Evolutionary conservation across 176 grass and related monocot genomes (phyloP).

Genomic region (Juncus effusus): DNA sequence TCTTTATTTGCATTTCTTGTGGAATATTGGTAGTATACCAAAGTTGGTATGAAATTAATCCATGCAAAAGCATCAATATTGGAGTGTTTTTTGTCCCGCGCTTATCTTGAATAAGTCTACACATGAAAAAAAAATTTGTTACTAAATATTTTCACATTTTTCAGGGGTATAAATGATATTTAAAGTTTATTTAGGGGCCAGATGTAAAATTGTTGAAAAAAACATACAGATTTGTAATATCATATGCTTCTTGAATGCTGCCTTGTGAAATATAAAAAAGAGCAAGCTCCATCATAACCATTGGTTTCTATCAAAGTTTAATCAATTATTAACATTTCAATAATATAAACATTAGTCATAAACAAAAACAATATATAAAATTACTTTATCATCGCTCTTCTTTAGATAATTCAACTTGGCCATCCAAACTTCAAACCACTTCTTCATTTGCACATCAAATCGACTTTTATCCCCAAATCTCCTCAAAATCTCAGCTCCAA

Average conservation of each 20-base stretch:
- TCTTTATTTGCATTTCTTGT: no score
- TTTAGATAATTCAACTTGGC: no score
- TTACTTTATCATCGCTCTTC: no score
- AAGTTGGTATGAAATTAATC: background rate
- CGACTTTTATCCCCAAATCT: no score
- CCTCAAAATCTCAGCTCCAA: no score
- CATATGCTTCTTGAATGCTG: slow-evolving; percentile 12
- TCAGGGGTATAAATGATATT: background rate
- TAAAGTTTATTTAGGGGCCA: background rate
- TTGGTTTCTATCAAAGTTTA: slow-evolving; percentile 14
- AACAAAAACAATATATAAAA: no score
- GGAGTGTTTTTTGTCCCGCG: background rate
- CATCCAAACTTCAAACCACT: no score
- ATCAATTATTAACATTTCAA: background rate
- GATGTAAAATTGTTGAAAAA: background rate
- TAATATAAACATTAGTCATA: background rate
- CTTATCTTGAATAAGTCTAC: background rate
- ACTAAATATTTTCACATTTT: background rate
- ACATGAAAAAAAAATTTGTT: background rate
- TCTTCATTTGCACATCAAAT: no score
- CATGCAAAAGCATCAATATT: slow-evolving; percentile 6
- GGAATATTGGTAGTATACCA: no score
- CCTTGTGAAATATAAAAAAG: slow-evolving; percentile 21
- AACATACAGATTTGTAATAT: slow-evolving; percentile 15
- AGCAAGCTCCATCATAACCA: slow-evolving; percentile 17